phyloP scores from a whole-genome alignment of 2,329 filamentous ascomycete genomes.

The Parastagonospora avenae region DNA sequence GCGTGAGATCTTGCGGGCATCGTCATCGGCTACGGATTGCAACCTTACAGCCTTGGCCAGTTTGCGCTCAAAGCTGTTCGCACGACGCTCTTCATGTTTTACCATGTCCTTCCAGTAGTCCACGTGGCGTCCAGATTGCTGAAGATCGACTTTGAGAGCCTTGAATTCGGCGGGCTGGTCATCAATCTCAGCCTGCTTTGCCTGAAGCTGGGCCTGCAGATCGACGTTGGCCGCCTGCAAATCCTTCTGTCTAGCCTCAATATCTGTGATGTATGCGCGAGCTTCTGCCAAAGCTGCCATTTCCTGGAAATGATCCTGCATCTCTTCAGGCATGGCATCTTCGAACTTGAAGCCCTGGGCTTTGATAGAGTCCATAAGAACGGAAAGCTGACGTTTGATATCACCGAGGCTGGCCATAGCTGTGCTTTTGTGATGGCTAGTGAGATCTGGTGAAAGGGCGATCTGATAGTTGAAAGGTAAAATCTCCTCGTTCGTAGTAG shows the following conservation, averaged over 20 bases:
- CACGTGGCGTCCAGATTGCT: constrained; percentile 15
- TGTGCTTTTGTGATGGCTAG: neutral
- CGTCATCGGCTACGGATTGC: constrained; percentile 3
- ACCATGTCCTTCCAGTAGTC: constrained; percentile 14
- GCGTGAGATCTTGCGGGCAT: constrained; percentile 9
- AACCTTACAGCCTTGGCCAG: constrained; percentile 5
- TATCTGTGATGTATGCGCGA: constrained; percentile 18
- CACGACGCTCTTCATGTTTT: constrained; percentile 10
- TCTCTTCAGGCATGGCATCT: constrained; percentile 18
- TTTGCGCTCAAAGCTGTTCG: constrained; percentile 17
- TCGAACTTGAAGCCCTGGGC: constrained; percentile 17
- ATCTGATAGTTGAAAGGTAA: neutral
- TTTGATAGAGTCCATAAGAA: constrained; percentile 13
- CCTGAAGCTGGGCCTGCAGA: constrained; percentile 11
- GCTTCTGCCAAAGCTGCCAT: constrained; percentile 17
- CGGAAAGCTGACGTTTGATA: constrained; percentile 18
- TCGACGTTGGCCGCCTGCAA: constrained; percentile 10
- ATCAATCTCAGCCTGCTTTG: constrained; percentile 18
- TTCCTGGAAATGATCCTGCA: constrained; percentile 13
- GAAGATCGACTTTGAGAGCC: constrained; percentile 20
- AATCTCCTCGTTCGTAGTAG: neutral
- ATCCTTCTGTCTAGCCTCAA: constrained; percentile 14
- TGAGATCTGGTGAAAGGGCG: neutral
- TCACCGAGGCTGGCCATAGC: constrained; percentile 17
- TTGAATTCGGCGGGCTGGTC: constrained; percentile 19